These are phyloP conservation scores for Cercospora beticola DNA, from an alignment of 2,329 filamentous ascomycete species.

Conservation along the genomic window DNA sequence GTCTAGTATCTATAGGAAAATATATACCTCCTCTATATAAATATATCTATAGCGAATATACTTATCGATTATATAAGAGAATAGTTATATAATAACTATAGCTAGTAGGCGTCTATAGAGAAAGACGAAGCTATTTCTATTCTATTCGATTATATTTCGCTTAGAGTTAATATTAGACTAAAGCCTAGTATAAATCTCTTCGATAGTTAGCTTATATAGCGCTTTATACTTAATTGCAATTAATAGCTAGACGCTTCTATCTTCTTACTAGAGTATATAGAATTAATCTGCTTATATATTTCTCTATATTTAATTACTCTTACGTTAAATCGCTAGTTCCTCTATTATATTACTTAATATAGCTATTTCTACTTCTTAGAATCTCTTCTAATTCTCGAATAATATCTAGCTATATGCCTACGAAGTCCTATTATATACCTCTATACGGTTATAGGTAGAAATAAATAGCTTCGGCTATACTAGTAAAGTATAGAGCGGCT, in stretches of 20 bases:
- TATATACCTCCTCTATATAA: constrained; percentile 13
- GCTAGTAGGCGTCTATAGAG: constrained; percentile 14
- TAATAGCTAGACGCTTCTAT: not conserved
- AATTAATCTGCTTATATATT: not conserved
- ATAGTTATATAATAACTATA: constrained; percentile 17
- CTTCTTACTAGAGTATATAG: not conserved
- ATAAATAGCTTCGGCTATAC: too few species aligned
- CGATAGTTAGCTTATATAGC: not conserved
- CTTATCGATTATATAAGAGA: constrained; percentile 22
- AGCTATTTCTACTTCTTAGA: not conserved
- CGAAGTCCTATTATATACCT: too few species aligned
- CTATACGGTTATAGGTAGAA: too few species aligned
- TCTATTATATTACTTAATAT: not conserved
- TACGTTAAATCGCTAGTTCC: not conserved
- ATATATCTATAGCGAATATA: constrained; percentile 16
- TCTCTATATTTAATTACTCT: not conserved
- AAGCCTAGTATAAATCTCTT: not conserved
- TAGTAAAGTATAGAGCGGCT: too few species aligned
- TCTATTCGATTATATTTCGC: constrained; percentile 15
- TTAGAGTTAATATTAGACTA: not conserved
- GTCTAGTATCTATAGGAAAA: constrained; percentile 13
- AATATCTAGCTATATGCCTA: too few species aligned
- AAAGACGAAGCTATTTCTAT: constrained; percentile 7
- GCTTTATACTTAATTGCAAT: constrained; percentile 5
- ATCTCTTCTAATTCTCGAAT: not conserved